Evolutionary conservation across 208 protist genomes (phyloP), one percentile per base, ranked within the genome.

Genomic region (Acanthamoeba polyphaga): DNA sequence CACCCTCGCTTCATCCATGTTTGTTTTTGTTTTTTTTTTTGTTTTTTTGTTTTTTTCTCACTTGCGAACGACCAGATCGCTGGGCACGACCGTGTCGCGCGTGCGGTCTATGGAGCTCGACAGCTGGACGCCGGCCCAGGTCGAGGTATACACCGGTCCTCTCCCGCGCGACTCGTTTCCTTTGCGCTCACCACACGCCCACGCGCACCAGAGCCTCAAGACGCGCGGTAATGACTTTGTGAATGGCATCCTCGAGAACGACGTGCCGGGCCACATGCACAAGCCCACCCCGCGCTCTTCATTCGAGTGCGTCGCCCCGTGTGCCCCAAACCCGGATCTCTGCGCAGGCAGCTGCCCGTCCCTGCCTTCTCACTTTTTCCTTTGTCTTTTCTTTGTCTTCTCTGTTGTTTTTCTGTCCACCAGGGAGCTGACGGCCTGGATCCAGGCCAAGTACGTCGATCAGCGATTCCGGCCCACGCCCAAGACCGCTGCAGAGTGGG

Each of bases 361-460:
- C n/a, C 12, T 82, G n/a, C 15, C 24, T 82, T 32, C 72, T 49
- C 15, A 82, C n/a, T n/a, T 19, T 12, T 82, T 82, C 12, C 12
- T n/a, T 64, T 64, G 58, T 10, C 58, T 64, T 64, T 64, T 22
- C 24, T 82, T 22, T n/a, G 24, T 82, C 15, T 32, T n/a, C n/a
- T n/a, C n/a, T n/a, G n/a, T n/a, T n/a, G n/a, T 3, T 84, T 38
- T 38, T 38, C 3, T 38, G 38, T 38, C 38, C n/a, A 70, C 10
- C 60, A 92, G 87, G 87, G 32, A 92, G 58, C 34, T 92, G 38
- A 76, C 24, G 43, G 22, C 19, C 24, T 92, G 66, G 62, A 92
- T 92, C 51, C 66, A 9, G 9, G 87, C 60, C 87, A 92, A 92
- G 46, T 92, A 92, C 22, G 87, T 74, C 19, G 87, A 92, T 1